Percentiles rank a stretch among this genome's conserved stretches.
These are phyloP conservation scores for Calocybe gangraenosa DNA, from an alignment of 768 basidiomycete genomes.

Conservation along the genomic window DNA sequence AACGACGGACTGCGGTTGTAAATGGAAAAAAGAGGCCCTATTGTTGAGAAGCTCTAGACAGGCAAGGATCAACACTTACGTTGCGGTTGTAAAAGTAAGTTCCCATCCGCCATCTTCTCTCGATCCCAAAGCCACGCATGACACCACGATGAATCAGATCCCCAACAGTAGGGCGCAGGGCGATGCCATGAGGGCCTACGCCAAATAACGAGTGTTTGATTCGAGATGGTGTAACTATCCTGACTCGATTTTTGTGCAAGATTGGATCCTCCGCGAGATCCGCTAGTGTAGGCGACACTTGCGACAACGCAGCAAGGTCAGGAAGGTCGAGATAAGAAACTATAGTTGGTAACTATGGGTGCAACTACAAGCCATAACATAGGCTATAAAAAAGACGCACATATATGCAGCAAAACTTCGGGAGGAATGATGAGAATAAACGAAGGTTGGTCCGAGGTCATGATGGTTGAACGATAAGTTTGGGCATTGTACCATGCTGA, in stretches of 20 bases:
- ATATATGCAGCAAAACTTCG: conserved; percentile 56
- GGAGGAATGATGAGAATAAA: conserved; percentile 41
- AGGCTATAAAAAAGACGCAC: conserved; percentile 28
- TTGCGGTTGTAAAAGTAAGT: conserved; percentile 58
- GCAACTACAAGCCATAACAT: not conserved
- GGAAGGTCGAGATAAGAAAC: conserved; percentile 74
- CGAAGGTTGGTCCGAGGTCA: conserved; percentile 15
- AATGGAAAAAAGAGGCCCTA: not conserved
- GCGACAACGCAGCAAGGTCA: conserved; percentile 54
- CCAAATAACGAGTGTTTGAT: conserved; percentile 64
- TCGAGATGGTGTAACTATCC: conserved; percentile 62
- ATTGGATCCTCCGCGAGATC: conserved; percentile 57
- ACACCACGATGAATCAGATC: conserved; percentile 71
- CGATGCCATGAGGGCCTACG: conserved; percentile 47
- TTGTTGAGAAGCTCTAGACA: conserved; percentile 7
- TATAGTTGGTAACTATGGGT: conserved; percentile 18
- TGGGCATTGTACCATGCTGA: not conserved
- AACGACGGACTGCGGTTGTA: conserved; percentile 46
- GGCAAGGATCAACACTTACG: conserved; percentile 32
- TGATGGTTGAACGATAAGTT: conserved; percentile 7
- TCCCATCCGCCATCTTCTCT: conserved; percentile 63
- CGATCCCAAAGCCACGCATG: conserved; percentile 63
- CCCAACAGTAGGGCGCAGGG: conserved; percentile 58
- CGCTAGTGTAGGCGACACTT: conserved; percentile 42
- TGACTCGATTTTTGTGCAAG: conserved; percentile 58